Base-by-base conservation (phyloP, 2,329 filamentous ascomycete species). In the Trematosphaeria pertusa region DNA sequence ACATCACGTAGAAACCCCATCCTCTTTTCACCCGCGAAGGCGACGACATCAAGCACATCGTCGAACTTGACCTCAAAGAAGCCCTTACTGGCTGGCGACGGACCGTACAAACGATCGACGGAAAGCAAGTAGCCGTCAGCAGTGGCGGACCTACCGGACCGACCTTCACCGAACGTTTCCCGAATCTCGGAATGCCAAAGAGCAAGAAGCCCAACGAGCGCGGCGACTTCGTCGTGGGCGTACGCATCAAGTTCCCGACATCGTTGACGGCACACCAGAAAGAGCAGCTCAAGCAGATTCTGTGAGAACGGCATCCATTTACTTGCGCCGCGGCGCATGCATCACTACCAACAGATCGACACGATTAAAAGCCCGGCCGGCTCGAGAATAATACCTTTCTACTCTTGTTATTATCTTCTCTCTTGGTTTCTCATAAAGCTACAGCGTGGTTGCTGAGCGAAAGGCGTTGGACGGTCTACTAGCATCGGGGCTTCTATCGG, bases 91-190 rank as follows among this genome's bases (percentile, higher is more conserved):
- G 94, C 48, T 99, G 94, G 94, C 87, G 84, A 61, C 85, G 89
- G 43, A 95, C 89, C n/a, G 85, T 99, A 17, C 85, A 86, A 22
- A 99, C 93, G 8, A 97, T 99, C 61, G 94, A 99, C 64, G 89
- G 89, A 60, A 92, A 89, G 68, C 88, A 92, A 63, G 78, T 99
- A 59, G 84, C 79, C 40, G 82, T 97, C 30, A 84, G 89, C 34
- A 92, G 91, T 71, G 76, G 80, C 4, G 93, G 92, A 0, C 93
- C 93, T 1, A 97, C 93, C 5, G 87, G 88, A 47, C 92, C 93
- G 0, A 90, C 88, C 10, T 89, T 86, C 70, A 85, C 85, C 61
- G 92, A 97, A 58, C 79, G 80, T 22, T 99, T 89, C 68, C 94
- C 94, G 0, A 82, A 84, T 4, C 80, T 89, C n/a, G 94, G 94